Base-by-base conservation (phyloP, 139 green algal species). In the Spirogloea muscicola region DNA sequence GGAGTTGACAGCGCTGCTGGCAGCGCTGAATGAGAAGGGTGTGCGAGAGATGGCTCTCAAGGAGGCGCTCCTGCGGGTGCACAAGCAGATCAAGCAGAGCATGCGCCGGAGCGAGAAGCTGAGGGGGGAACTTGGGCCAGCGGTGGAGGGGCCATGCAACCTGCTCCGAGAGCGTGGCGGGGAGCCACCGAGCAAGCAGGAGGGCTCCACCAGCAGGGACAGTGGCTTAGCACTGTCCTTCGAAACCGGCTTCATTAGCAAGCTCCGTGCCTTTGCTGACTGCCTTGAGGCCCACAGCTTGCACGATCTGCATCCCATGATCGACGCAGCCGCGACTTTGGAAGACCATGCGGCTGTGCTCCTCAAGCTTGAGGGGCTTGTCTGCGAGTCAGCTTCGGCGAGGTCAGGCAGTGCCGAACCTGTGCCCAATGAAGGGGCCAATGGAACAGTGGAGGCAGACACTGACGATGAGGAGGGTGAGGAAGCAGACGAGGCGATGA, bases 21-120 rank as follows among this genome's bases (percentile, higher is more conserved):
- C 13, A 49, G 74, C 21, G 21, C 57, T 78, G 3, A 77, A 76
- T 10, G 38, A 34, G 3, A 78, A 77, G 51, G 69, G 59, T 37
- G 27, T 68, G 5, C 43, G 59, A 33, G 59, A 68, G 43, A 36
- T 36, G 25, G 59, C 33, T 4, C 18, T 68, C 6, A 29, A 68
- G 29, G 9, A 29, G 59, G 41, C 59, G 9, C n/a, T 68, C 37
- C 16, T 36, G 10, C n/a, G 27, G 43, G n/a, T 68, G 5, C 48
- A 68, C 59, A 4, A 4, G 6, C 43, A 68, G 43, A 34, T 68
- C 6, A 38, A 10, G 59, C 27, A 68, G 13, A 36, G 37, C 42
- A 68, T 68, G 59, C 4, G 6, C 5, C 43, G 43, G 13, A 34
- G 18, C 41, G 46, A 68, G 27, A 68, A 68, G 18, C 5, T 57